Percentiles rank a stretch among this genome's conserved stretches.
Conservation (phyloP, 2,329 filamentous ascomycete species). For the Alternaria tenuissima region DNA sequence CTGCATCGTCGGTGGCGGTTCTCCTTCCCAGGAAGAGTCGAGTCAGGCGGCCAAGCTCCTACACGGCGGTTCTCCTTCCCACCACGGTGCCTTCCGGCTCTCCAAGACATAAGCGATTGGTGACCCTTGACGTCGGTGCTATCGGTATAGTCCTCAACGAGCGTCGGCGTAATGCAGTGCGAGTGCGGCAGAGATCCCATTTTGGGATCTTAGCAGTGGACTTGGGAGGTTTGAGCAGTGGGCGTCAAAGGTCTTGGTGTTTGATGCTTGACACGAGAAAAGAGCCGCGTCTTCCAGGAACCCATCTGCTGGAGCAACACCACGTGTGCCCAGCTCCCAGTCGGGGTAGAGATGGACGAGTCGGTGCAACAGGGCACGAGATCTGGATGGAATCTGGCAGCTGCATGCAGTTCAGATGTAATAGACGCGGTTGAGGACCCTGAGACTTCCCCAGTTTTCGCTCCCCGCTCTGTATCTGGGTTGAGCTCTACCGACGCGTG, state of each 20-base stretch:
- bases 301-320: conserved; percentile 18
- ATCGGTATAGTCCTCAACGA: conserved; percentile 26
- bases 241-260: conserved; percentile 15
- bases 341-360: conserved; percentile 30
- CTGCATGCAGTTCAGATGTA: conserved; percentile 8
- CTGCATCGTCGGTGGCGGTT: conserved; percentile 22
- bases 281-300: conserved; percentile 25
- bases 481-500: conserved; percentile 15
- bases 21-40: conserved; percentile 7
- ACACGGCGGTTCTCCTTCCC: conserved; percentile 17
- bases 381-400: conserved; percentile 27
- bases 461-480: conserved; percentile 13
- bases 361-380: conserved; percentile 37
- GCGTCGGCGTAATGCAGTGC: conserved; percentile 30
- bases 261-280: conserved; percentile 9
- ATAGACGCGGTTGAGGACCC: conserved; percentile 12
- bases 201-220: not conserved
- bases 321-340: conserved; percentile 27
- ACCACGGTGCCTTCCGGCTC: conserved; percentile 10
- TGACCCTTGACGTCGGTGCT: conserved; percentile 19
- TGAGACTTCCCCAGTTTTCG: conserved; percentile 20
- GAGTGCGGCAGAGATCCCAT: conserved; percentile 21
- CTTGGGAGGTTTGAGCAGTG: not conserved
- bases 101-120: conserved; percentile 11
- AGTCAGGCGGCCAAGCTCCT: conserved; percentile 14